Evolutionary conservation across 2,329 filamentous ascomycete genomes (phyloP).

Genomic region (Fusarium keratoplasticum): DNA sequence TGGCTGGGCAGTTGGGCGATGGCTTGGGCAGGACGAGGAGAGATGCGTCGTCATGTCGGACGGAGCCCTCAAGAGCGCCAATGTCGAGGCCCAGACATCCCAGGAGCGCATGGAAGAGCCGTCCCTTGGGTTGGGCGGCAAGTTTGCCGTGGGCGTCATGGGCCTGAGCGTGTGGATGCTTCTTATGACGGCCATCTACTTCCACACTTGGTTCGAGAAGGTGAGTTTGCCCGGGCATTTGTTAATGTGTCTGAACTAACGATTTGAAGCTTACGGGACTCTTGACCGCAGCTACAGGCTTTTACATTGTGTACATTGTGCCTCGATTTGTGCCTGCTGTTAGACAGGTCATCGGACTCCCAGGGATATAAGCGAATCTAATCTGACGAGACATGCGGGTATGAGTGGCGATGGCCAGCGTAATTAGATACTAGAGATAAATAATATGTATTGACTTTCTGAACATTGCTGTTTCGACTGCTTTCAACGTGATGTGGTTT

Average conservation of each 20-base stretch:
- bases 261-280: constrained; percentile 64
- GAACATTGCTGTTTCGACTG: neutral
- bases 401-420: constrained; percentile 15
- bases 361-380: constrained; percentile 57
- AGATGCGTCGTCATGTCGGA: constrained; percentile 74
- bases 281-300: constrained; percentile 57
- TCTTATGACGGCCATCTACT: constrained; percentile 98
- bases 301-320: constrained; percentile 64
- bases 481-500: neutral
- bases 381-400: constrained; percentile 18
- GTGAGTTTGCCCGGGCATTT: constrained; percentile 57
- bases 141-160: constrained; percentile 73
- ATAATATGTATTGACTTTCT: constrained; percentile 9
- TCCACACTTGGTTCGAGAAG: constrained; percentile 99
- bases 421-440: constrained; percentile 18
- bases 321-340: constrained; percentile 62
- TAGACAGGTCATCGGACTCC: constrained; percentile 60
- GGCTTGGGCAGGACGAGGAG: constrained; percentile 65
- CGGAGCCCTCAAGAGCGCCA: constrained; percentile 72
- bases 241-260: constrained; percentile 35
- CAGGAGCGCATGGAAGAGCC: constrained; percentile 41
- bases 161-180: constrained; percentile 92
- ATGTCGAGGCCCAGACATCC: constrained; percentile 56
- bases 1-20: constrained; percentile 65
- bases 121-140: constrained; percentile 59